These are phyloP conservation scores for Lodderomyces orthopsilosis DNA, from an alignment of 1,139 yeast species.

Conservation along the genomic window DNA sequence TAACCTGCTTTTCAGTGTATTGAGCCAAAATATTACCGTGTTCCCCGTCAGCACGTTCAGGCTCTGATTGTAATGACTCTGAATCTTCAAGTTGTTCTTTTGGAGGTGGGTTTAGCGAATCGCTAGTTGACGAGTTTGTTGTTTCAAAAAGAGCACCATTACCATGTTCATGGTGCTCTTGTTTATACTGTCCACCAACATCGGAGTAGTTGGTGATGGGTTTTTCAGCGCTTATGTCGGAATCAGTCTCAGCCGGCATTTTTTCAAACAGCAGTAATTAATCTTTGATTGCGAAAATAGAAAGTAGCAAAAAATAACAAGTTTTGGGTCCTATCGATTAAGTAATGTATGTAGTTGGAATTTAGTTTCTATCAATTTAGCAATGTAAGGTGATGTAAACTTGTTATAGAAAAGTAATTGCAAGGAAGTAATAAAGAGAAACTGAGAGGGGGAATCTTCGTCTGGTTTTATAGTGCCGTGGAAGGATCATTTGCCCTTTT, in stretches of 20 bases:
- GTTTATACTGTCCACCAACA: neutral
- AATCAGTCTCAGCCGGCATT: neutral
- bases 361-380: neutral
- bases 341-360: neutral
- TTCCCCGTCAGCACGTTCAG: slow-evolving; percentile 27
- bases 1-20: slow-evolving; percentile 62
- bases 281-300: neutral
- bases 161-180: neutral
- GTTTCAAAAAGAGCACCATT: slow-evolving; percentile 22
- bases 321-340: neutral
- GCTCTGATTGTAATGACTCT: slow-evolving; percentile 25
- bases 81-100: slow-evolving; percentile 11
- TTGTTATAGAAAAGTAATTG: no score
- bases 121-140: slow-evolving; percentile 20
- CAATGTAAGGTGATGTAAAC: neutral
- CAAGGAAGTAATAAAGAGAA: no score
- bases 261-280: neutral
- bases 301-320: neutral
- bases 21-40: slow-evolving; percentile 59
- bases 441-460: neutral
- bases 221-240: slow-evolving; percentile 3
- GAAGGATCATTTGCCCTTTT: neutral
- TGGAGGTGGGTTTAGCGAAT: slow-evolving; percentile 2
- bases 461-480: neutral
- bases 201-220: slow-evolving; percentile 4